Base-by-base conservation (phyloP, 1,284 basidiomycete genomes). In the Leccinum pallidistipes region DNA sequence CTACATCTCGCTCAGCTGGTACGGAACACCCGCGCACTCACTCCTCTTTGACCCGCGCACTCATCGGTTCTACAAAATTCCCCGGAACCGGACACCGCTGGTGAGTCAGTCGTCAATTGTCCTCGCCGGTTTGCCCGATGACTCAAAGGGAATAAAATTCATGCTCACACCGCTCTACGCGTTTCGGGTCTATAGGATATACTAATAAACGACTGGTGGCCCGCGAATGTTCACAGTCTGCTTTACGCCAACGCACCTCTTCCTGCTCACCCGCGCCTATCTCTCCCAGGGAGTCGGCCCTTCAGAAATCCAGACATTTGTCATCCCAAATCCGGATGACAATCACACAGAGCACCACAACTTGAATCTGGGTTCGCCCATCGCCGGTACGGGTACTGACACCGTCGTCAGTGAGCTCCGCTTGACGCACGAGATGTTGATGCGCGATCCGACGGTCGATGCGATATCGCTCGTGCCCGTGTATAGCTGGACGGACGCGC, bases 251-350 rank as follows among this genome's bases (percentile, higher is more conserved):
- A 50, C 47, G 5, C 47, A 50, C 47, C 2, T 50, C 21, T 27
- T 50, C 47, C 24, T 50, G 7, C 8, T 27, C 47, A 50, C 0
- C 47, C 47, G 24, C 4, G 2, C 47, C 24, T 27, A 27, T 27
- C 27, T 27, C 21, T 21, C 21, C 21, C 2, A 21, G 21, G 21
- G 21, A 21, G 3, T 62, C 16, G 63, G 61, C 16, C 24, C 50
- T 0, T 50, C 61, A 14, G 68, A 71, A 51, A 49, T 68, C 24
- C 67, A 70, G 51, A 66, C 43, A 0, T 69, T 70, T 29, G 14
- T 59, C 18, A 12, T 68, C 24, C 69, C 67, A 8, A 9, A 27
- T 27, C 11, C 10, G 2, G 14, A 12, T 27, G 8, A 14, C 47
- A 12, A 49, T 49, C 47, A 7, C 24, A 21, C 45, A 12, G 12